Conservation (phyloP, 768 basidiomycete genomes). For the Lactarius psammicola region DNA sequence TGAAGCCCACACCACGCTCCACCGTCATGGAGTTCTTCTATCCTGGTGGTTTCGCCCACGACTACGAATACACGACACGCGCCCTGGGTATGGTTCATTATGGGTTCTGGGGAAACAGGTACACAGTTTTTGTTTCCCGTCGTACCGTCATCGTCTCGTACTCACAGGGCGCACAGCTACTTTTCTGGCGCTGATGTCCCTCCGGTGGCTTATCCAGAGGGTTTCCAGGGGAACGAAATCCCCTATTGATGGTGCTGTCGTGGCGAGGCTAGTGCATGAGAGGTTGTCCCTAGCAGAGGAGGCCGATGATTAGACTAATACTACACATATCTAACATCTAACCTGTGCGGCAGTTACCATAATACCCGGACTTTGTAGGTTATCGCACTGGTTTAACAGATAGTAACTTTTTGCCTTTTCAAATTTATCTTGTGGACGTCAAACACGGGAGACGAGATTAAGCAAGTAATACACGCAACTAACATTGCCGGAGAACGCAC, state of each 20-base stretch:
- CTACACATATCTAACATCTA: slow-evolving; percentile 12
- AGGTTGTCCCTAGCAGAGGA: slow-evolving; percentile 57
- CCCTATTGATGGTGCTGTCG: slow-evolving; percentile 72
- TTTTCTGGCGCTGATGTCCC: slow-evolving; percentile 78
- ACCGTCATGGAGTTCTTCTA: slow-evolving; percentile 94
- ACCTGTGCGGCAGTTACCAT: not conserved
- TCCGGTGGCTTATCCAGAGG: slow-evolving; percentile 69
- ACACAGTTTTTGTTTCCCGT: slow-evolving; percentile 29
- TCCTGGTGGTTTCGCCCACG: slow-evolving; percentile 78
- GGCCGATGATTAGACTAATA: slow-evolving; percentile 51
- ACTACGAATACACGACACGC: slow-evolving; percentile 80
- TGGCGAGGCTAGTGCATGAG: slow-evolving; percentile 59
- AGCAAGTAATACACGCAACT: not conserved
- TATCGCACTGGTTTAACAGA: not conserved
- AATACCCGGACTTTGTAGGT: slow-evolving; percentile 7
- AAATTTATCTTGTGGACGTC: not conserved
- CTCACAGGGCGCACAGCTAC: slow-evolving; percentile 41
- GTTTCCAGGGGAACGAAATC: slow-evolving; percentile 86
- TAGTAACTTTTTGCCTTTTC: not conserved
- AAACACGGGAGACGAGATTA: not conserved
- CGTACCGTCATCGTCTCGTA: slow-evolving; percentile 6
- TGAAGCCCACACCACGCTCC: slow-evolving; percentile 77
- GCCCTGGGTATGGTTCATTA: slow-evolving; percentile 82
- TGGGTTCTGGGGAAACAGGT: slow-evolving; percentile 81
- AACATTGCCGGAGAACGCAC: not conserved